Base-by-base conservation (phyloP, 2,329 filamentous ascomycete species). In the Talaromyces sp. region DNA sequence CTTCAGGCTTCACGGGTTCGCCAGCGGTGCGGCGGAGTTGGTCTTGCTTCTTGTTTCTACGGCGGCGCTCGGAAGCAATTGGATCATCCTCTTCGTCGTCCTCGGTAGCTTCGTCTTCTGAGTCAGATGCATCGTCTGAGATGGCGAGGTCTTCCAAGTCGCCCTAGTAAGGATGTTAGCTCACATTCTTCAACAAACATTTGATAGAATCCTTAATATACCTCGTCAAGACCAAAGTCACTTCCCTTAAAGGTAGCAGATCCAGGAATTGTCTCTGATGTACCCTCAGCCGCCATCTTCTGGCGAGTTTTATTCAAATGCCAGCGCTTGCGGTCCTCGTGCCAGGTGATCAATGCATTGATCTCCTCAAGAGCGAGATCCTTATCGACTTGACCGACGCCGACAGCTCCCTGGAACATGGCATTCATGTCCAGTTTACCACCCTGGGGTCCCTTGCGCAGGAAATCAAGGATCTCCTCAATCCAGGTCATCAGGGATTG, bases 401-500 rank as follows among this genome's bases (percentile, higher is more conserved):
- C 85, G 33, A 89, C 82, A 2, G 87, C 90, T 22, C 90, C 91
- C 58, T 90, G 87, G 68, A 97, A 93, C 19, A 99, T 79, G 1
- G 91, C 91, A 63, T 99, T 97, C 79, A 99, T 91, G 68, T 99
- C 92, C 17, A 99, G 79, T 58, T 89, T 93, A 33, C 91, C 91
- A 47, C 90, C 91, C 2, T 58, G 83, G 1, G 92, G 94, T 0
- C 94, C 94, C 59, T 91, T 87, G 41, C 93, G 86, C 29, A 99
- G 78, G 75, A 97, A 99, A 57, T 94, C 90, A 5, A 99, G 83
- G 53, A 99, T 97, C 32, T 88, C 89, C 75, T 99, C 94, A 41
- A 97, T 87, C 94, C 94, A 97, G 22, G 86, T 86, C 94, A 99
- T 99, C 47, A 99, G 82, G 65, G 95, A 90, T 32, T 91, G 92